Conservation (phyloP, 305 asterid genomes). For the Fraxinus sp. region DNA sequence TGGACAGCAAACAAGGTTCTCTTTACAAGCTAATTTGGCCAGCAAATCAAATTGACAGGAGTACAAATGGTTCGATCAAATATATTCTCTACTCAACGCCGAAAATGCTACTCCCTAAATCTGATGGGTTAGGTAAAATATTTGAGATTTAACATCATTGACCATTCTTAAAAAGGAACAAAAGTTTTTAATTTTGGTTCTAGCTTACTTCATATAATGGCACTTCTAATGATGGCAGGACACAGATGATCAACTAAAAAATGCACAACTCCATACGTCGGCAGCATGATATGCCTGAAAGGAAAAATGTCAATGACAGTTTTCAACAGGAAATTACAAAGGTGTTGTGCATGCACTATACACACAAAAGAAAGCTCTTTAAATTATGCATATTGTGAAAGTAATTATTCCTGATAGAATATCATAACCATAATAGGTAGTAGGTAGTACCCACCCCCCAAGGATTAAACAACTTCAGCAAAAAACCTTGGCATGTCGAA, state of each 20-base stretch:
- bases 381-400: not conserved
- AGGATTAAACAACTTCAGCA: not conserved
- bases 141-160: not conserved
- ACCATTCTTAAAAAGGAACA: not conserved
- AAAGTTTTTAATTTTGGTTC: not conserved
- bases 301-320: not conserved
- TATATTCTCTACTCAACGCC: not conserved
- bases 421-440: not conserved
- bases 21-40: not conserved
- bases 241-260: not conserved
- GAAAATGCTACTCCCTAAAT: not conserved
- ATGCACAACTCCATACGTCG: not conserved
- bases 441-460: not conserved
- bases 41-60: not conserved
- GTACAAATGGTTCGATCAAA: not conserved
- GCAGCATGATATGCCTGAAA: not conserved
- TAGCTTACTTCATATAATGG: not conserved
- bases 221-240: not conserved
- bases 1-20: not conserved
- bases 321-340: not conserved
- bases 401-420: not conserved
- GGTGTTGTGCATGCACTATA: not conserved
- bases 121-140: not conserved
- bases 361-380: not conserved
- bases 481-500: not conserved